A percentile compares a stretch with the other conserved stretches of the same genome.
Conservation (phyloP, 768 basidiomycete genomes). For the Gyrodon lividus region DNA sequence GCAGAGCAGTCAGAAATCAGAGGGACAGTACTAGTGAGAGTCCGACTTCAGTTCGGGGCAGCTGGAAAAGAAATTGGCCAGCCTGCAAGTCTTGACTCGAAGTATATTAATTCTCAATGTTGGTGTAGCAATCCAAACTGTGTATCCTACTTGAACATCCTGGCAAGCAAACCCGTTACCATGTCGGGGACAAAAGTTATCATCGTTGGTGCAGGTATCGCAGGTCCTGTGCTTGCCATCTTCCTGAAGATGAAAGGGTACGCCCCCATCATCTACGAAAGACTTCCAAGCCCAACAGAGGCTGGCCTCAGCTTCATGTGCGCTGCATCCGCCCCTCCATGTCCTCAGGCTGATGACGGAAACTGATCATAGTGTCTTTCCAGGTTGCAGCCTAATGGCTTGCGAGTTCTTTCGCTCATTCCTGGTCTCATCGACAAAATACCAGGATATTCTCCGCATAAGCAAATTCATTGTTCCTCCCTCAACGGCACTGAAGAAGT, state of each 20-base stretch:
- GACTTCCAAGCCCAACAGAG: constrained; percentile 15
- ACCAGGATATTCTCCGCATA: constrained; percentile 17
- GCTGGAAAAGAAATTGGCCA: too few relatives aligned
- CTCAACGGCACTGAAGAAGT: constrained; percentile 26
- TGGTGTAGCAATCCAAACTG: background rate
- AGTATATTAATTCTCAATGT: too few relatives aligned
- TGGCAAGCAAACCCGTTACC: background rate
- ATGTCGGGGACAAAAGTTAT: constrained; percentile 31
- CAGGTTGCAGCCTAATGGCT: constrained; percentile 32
- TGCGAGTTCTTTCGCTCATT: constrained; percentile 27
- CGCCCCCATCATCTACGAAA: constrained; percentile 37
- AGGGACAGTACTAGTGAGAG: too few relatives aligned
- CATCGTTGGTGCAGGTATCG: constrained; percentile 39
- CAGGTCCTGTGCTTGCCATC: constrained; percentile 39
- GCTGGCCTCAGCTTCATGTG: constrained; percentile 36
- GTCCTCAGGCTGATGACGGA: background rate
- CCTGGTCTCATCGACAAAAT: constrained; percentile 27
- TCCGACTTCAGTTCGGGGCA: too few relatives aligned
- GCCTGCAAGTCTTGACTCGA: too few relatives aligned
- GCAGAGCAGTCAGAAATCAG: too few relatives aligned
- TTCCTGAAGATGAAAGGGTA: constrained; percentile 39
- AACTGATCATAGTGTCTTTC: background rate
- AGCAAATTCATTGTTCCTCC: constrained; percentile 14
- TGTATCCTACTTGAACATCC: background rate
- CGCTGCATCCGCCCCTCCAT: constrained; percentile 1